Evolutionary conservation across 805 yeast species (phyloP).

Genomic region (Candida pini): DNA sequence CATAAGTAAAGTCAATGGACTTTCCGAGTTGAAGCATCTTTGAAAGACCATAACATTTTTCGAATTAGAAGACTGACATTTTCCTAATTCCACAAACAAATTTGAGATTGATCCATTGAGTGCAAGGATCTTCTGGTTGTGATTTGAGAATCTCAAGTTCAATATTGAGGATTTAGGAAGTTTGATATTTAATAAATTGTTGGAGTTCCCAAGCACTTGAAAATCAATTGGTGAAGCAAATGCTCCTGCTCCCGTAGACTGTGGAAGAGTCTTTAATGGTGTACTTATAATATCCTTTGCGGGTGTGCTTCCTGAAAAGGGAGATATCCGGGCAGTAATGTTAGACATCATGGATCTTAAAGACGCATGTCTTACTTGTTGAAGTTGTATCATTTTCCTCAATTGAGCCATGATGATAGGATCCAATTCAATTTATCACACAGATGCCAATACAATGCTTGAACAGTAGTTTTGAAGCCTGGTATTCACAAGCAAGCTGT

Average conservation of each 20-base stretch:
- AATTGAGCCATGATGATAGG: no score
- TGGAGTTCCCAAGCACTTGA: slow-evolving; percentile 35
- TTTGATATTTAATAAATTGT: slow-evolving; percentile 35
- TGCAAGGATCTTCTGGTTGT: slow-evolving; percentile 36
- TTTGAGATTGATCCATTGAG: slow-evolving; percentile 36
- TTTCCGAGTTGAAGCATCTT: slow-evolving; percentile 26
- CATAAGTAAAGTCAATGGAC: slow-evolving; percentile 29
- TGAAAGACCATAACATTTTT: slow-evolving; percentile 26
- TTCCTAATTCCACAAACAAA: slow-evolving; percentile 25
- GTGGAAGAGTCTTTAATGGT: slow-evolving; percentile 26
- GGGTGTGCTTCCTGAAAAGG: slow-evolving; percentile 5
- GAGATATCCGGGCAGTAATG: slow-evolving; percentile 4
- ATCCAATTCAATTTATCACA: no score
- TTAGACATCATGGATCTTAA: slow-evolving; percentile 13
- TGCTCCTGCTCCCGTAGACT: slow-evolving; percentile 41
- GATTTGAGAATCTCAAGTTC: slow-evolving; percentile 30
- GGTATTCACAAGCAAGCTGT: no score
- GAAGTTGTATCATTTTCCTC: no score
- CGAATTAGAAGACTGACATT: slow-evolving; percentile 8
- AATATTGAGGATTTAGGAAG: slow-evolving; percentile 38
- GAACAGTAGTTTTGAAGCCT: no score
- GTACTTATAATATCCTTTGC: no score
- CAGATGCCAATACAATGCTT: no score
- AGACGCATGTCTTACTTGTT: slow-evolving; percentile 11
- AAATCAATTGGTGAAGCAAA: slow-evolving; percentile 39